A percentile compares a stretch with the other conserved stretches of the same genome.
Conservation (phyloP, 257 asterid genomes). For the Solanum tacnaense region DNA sequence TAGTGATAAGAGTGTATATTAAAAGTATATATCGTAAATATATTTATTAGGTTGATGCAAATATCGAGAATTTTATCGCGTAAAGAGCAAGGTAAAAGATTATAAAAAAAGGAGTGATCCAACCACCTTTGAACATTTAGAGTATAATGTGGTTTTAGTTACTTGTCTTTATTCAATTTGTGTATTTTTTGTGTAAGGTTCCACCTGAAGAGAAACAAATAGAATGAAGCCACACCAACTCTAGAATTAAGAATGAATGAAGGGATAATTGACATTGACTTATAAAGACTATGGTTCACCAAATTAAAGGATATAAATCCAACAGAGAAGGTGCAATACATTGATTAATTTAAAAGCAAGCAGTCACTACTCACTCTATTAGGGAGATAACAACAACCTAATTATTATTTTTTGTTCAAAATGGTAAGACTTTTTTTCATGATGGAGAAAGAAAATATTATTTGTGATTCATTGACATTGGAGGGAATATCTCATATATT, state of each 20-base stretch:
- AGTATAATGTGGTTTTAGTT: constrained; percentile 3
- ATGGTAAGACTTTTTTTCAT: neutral
- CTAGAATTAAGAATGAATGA: constrained; percentile 26
- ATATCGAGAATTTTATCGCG: neutral
- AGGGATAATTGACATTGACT: constrained; percentile 36
- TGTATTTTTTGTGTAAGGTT: constrained; percentile 24
- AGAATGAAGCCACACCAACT: constrained; percentile 40
- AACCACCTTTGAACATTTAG: constrained; percentile 5
- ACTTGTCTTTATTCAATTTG: constrained; percentile 27
- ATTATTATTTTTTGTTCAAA: neutral
- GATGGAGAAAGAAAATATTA: neutral
- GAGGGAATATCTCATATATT: neutral
- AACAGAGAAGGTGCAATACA: constrained; percentile 71
- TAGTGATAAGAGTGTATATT: neutral
- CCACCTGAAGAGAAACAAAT: constrained; percentile 27
- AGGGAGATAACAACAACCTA: neutral
- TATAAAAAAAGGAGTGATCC: neutral
- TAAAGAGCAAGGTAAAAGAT: neutral
- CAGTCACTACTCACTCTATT: neutral
- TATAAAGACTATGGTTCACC: constrained; percentile 16
- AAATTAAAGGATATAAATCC: constrained; percentile 20
- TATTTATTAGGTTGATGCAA: neutral
- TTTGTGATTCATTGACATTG: neutral
- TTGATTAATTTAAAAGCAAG: constrained; percentile 21
- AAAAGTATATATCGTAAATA: neutral